Evolutionary conservation across 495 filamentous ascomycete genomes (phyloP), one percentile per base, ranked within the genome.

Genomic region (Lentithecium fluviatile): DNA sequence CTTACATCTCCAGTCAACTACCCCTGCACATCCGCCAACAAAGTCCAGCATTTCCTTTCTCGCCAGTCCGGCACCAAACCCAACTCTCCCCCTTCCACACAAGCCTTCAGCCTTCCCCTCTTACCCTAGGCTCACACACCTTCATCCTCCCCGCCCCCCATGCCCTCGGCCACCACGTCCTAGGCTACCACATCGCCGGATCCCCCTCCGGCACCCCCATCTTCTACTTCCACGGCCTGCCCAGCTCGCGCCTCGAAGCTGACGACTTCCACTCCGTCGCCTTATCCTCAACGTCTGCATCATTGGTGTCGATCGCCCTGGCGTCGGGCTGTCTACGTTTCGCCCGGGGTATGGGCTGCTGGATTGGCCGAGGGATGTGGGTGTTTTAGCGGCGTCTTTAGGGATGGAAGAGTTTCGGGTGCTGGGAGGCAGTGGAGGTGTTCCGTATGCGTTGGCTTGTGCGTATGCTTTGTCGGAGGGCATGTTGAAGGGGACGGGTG

Each of bases 401-500:
- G 60, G 64, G 0, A 45, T 80, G 0, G 52, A 52, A 0, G 61
- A 67, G 8, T 81, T 78, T 64, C 70, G 66, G 6, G 58, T 81
- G 15, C 37, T 83, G n/a, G 79, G 78, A 2, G 58, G 65, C 23
- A 78, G 75, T 0, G 79, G 79, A 1, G 80, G 80, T 1, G 73
- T 69, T 0, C 79, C 79, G 1, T 81, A 77, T 56, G 76, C 73
- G 3, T 55, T 80, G 13, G 79, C 79, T 0, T 81, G 78, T 53
- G 75, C 74, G 15, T 53, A 72, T 17, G 52, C 46, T 12, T 49
- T 81, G 2, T 73, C 75, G 23, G 53, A 53, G 0, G 60, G 70
- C 2, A 71, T 63, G 59, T 43, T 79, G 17, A 62, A 67, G 4
- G 71, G 60, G 3, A 74, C 74, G 0, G 74, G 70, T 2, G 64